A percentile compares a stretch with the other conserved stretches of the same genome.
Evolutionary conservation across 208 protist species (phyloP).

Genomic region (Trypanosomatidae sp.): DNA sequence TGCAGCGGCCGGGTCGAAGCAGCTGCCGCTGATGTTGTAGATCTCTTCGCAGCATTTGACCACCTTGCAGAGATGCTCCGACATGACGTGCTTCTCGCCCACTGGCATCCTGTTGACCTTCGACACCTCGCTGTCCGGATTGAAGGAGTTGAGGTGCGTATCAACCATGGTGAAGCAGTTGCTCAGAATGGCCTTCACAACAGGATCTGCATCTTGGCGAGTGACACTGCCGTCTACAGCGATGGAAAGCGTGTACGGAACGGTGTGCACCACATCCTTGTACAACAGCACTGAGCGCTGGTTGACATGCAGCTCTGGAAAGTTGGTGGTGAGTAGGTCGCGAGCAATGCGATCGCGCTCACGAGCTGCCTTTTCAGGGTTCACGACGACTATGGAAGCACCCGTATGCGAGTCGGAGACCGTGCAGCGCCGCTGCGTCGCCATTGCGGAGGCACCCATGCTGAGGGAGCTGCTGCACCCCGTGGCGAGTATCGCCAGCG

Average conservation of each 20-base stretch:
- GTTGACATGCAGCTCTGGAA: slow-evolving; percentile 24
- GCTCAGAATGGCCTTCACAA: slow-evolving; percentile 30
- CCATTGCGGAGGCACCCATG: not conserved
- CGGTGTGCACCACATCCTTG: slow-evolving; percentile 60
- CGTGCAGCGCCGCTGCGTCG: slow-evolving; percentile 13
- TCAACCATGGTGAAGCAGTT: slow-evolving; percentile 70
- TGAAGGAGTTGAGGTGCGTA: slow-evolving; percentile 60
- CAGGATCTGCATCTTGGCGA: slow-evolving; percentile 10
- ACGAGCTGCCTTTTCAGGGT: slow-evolving; percentile 48
- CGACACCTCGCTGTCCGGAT: slow-evolving; percentile 64
- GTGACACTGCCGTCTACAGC: slow-evolving; percentile 32
- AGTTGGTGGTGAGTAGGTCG: slow-evolving; percentile 56
- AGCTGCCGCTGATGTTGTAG: slow-evolving; percentile 40
- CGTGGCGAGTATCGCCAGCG: not conserved
- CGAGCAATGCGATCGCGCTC: slow-evolving; percentile 70
- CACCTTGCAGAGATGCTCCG: slow-evolving; percentile 39
- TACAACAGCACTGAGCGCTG: slow-evolving; percentile 36
- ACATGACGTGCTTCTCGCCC: slow-evolving; percentile 52
- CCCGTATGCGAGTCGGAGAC: slow-evolving; percentile 41
- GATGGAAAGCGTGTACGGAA: slow-evolving; percentile 70
- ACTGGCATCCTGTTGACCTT: slow-evolving; percentile 40
- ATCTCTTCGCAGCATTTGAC: slow-evolving; percentile 44
- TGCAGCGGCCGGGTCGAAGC: slow-evolving; percentile 50
- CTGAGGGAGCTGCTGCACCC: not conserved
- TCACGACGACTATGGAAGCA: slow-evolving; percentile 58